Base-by-base conservation (phyloP, 352 stramenopile species). In the Pythium monospermum region DNA sequence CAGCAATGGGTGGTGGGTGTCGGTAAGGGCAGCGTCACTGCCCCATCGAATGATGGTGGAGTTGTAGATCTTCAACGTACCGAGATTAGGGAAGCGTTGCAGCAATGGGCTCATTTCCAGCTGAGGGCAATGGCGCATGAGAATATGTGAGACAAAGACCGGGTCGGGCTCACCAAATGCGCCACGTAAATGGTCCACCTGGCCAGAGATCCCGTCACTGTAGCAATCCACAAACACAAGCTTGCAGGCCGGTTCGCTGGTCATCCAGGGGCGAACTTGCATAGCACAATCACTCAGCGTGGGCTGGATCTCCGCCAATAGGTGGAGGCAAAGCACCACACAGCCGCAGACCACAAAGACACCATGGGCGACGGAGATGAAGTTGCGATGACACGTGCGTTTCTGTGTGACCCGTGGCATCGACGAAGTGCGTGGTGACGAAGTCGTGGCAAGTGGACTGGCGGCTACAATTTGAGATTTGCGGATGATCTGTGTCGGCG, bases 201-300 rank as follows among this genome's bases (percentile, higher is more conserved):
- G 7, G 7, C 30, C 30, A 13, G 30, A 8, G 30, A 35, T 13
- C 30, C 13, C 7, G 7, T 35, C 13, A 13, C 30, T 13, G 8
- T 8, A 13, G 30, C 30, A 8, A 13, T 35, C 30, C 8, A 35
- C 30, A 13, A 35, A 13, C 30, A 35, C 13, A 13, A 35, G 30
- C 30, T 8, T 13, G 13, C 30, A 35, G 7, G 30, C 30, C 30
- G 30, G 30, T 13, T 35, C 13, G 30, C 7, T 13, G 7, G 8
- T 8, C 30, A 57, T 23, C 50, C 38, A 57, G 6, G 50, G 50
- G 26, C 44, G 44, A 4, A 46, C 21, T 31, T 50, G 2, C 13
- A 41, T 19, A 16, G 5, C 25, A 26, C 50, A 40, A 7, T 37
- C 43, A 7, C 30, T 16, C 11, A 28, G 22, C 3, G 10, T 15